phyloP scores from a whole-genome alignment of 305 asterid species.

The Fraxinus angustifolia region DNA sequence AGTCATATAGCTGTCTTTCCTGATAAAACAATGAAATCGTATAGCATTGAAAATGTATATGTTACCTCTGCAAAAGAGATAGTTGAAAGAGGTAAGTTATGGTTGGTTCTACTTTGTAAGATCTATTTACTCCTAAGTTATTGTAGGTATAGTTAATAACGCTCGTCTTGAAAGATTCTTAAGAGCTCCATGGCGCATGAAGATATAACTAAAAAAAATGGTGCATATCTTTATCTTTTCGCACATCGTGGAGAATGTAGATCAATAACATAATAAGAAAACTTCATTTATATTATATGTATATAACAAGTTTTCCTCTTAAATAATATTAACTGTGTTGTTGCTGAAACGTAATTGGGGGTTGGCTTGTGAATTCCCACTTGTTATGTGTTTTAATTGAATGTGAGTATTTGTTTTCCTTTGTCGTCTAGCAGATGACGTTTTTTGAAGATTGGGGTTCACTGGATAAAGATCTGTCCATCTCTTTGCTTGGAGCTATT shows the following conservation, averaged over 20 bases:
- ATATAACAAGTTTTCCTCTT: neutral
- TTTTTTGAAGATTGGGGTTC: slow-evolving; percentile 73
- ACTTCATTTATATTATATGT: neutral
- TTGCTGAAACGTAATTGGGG: neutral
- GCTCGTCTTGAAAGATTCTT: neutral
- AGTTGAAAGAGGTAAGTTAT: neutral
- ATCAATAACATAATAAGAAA: neutral
- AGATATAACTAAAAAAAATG: neutral
- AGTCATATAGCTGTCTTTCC: neutral
- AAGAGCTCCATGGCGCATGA: neutral
- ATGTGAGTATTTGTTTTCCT: neutral
- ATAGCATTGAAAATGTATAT: neutral
- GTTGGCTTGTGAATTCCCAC: neutral
- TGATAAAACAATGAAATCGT: neutral
- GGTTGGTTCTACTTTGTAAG: neutral
- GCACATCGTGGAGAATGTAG: neutral
- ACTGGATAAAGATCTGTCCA: slow-evolving; percentile 62
- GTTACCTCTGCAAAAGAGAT: neutral
- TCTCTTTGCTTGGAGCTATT: slow-evolving; percentile 71
- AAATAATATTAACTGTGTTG: neutral
- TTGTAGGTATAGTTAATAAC: neutral
- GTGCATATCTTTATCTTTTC: neutral
- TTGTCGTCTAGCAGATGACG: slow-evolving; percentile 37
- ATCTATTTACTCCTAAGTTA: neutral
- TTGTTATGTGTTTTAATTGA: neutral